Percentiles rank a stretch among this genome's conserved stretches.
Evolutionary conservation across 371 early-diverging fungal species (phyloP).

Genomic region (Lichtheimia ramosa): DNA sequence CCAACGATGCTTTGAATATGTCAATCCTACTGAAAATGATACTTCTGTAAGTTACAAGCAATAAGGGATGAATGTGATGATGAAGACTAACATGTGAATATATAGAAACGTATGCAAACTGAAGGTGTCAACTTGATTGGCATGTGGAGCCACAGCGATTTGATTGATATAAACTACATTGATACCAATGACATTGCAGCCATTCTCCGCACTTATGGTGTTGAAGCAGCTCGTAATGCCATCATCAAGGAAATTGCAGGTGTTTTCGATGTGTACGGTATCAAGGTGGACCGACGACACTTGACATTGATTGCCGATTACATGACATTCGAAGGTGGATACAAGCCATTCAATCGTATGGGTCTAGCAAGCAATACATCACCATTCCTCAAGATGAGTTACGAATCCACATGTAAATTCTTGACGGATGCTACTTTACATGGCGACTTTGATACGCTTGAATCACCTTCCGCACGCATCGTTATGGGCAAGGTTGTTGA

Average conservation of each 20-base stretch:
- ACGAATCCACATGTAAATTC: slow-evolving; percentile 95
- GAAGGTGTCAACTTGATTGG: slow-evolving; percentile 93
- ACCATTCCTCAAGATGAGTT: slow-evolving; percentile 97
- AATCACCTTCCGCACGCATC: slow-evolving; percentile 89
- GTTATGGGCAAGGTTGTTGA: slow-evolving; percentile 93
- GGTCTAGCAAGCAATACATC: slow-evolving; percentile 90
- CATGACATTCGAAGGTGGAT: slow-evolving; percentile 99
- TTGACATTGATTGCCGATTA: slow-evolving; percentile 98
- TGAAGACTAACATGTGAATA: slow-evolving; percentile 5
- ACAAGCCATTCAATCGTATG: slow-evolving; percentile 95
- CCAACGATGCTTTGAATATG: slow-evolving; percentile 72
- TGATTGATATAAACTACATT: slow-evolving; percentile 85
- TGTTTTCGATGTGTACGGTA: slow-evolving; percentile 98
- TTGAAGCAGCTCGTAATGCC: slow-evolving; percentile 97
- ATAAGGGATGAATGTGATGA: slow-evolving; percentile 6
- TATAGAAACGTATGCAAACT: slow-evolving; percentile 67
- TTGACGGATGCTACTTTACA: slow-evolving; percentile 86
- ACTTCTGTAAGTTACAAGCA: slow-evolving; percentile 49
- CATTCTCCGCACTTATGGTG: slow-evolving; percentile 93
- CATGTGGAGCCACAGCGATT: slow-evolving; percentile 79
- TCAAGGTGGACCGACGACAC: slow-evolving; percentile 95
- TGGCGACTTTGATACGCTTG: slow-evolving; percentile 88
- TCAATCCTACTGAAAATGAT: slow-evolving; percentile 79
- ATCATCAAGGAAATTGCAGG: slow-evolving; percentile 95
- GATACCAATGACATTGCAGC: slow-evolving; percentile 98